Evolutionary conservation across 495 filamentous ascomycete species (phyloP), one percentile per base, ranked within the genome.

Genomic region (Tuber borchii): DNA sequence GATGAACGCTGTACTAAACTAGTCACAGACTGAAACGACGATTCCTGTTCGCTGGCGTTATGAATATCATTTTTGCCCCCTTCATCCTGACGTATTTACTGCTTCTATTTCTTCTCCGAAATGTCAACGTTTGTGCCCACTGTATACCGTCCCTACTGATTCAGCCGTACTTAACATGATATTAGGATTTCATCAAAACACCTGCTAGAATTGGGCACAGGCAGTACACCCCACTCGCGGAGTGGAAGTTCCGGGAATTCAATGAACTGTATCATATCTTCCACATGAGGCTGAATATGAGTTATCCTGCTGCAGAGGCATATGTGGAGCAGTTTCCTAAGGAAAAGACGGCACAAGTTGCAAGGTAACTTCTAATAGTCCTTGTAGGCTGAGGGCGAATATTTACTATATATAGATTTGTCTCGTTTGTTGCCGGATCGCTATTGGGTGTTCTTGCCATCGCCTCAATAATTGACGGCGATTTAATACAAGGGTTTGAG

Each of bases 191-290:
- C 83, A 93, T 97, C 84, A 93, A 91, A 82, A 96, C 97, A 77
- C 95, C 95, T 1, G 91, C 93, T 0, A 88, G 93, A 71, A 88
- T 93, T 46, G 91, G 91, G 22, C 91, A 93, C 37, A 90, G 95
- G 20, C 90, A 92, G 79, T 99, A 97, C 80, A 97, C 94, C 2
- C 93, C 94, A 2, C 88, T 97, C 71, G 95, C 96, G 2, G 92
- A 96, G 83, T 98, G 95, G 96, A 97, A 97, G 80, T 97, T 98
- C 76, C 91, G 95, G 71, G 95, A 98, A 83, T 98, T 98, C 87
- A 99, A 99, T 80, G 95, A 99, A 83, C 88, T 99, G 1, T 90
- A 90, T 78, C 95, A 98, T 85, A 86, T 98, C 1, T 99, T 97
- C 80, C 88, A 93, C 77, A 91, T 93, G 74, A 90, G 95, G 19